Base-by-base conservation (phyloP, 140 eudicot species). In the Ambrosia hybrid region DNA sequence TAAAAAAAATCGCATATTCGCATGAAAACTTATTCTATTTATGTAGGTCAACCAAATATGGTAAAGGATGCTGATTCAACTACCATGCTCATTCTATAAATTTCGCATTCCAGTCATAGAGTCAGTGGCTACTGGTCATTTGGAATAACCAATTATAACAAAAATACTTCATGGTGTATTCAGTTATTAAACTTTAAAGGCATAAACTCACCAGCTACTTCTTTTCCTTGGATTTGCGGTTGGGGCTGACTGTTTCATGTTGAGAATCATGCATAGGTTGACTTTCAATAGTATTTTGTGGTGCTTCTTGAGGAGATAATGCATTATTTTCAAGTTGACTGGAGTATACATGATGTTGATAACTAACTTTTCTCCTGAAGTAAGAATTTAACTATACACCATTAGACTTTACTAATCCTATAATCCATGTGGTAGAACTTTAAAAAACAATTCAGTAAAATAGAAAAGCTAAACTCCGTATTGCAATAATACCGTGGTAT, bases 341-440 rank as follows among this genome's bases (percentile, higher is more conserved):
- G 13, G 84, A 75, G 52, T 85, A 79, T 12, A 55, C 74, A 51
- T 72, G 78, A 66, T 84, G 92, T 76, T 43, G 77, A 59, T 84
- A 83, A 45, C 65, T 80, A 63, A 49, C 76, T 59, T 86, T 77
- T 81, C 76, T 88, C 83, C 97, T 91, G 83, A 14, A 73, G 34
- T 62, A 53, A 21, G 41, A 34, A 65, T 16, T 14, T 45, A 77
- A 34, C 46, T 12, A 57, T 56, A 51, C 64, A 56, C 55, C 59
- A 52, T 38, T 52, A 46, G 45, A 16, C 52, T 3, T 36, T 41
- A 30, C n/a, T 53, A 64, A 58, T 21, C 30, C 30, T 21, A 21
- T 21, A 21, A 21, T 21, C 30, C 30, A 21, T 21, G 30, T 21
- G 30, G 30, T 21, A 21, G 30, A 21, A 21, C 30, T 21, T 21